These are phyloP conservation scores for Tubosaeta sp. DNA, from an alignment of 768 basidiomycete species.

Conservation along the genomic window DNA sequence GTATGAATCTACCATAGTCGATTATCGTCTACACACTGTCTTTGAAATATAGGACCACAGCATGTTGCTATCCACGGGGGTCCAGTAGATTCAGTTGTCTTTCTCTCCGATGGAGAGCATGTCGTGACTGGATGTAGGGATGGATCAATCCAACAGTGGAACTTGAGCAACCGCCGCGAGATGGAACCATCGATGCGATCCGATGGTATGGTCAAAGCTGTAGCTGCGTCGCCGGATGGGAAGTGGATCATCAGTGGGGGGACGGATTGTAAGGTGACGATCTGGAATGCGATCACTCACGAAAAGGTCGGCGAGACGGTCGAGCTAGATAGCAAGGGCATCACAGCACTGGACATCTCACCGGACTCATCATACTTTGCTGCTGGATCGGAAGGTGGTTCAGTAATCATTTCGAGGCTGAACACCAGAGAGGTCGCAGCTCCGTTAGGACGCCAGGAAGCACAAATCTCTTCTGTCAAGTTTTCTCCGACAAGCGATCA, in stretches of 20 bases:
- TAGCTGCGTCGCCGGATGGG: constrained; percentile 6
- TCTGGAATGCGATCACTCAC: constrained; percentile 3
- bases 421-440: neutral
- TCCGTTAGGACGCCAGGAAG: neutral
- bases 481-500: constrained; percentile 5
- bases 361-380: neutral
- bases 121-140: constrained; percentile 3
- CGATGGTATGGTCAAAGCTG: neutral
- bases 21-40: neutral
- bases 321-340: neutral
- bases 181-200: neutral
- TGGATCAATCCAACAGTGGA: constrained; percentile 9
- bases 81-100: neutral
- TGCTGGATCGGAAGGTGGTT: constrained; percentile 3
- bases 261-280: neutral
- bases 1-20: neutral
- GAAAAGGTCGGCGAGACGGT: neutral
- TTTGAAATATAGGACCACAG: neutral
- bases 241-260: constrained; percentile 8
- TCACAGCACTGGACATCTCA: constrained; percentile 8
- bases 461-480: constrained; percentile 1
- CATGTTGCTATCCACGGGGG: neutral
- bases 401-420: neutral
- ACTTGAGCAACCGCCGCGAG: neutral
- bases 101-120: constrained; percentile 6